Evolutionary conservation across 192 early-diverging fungal genomes (phyloP), one percentile per base, ranked within the genome.

Genomic region (Diversispora eburnea): DNA sequence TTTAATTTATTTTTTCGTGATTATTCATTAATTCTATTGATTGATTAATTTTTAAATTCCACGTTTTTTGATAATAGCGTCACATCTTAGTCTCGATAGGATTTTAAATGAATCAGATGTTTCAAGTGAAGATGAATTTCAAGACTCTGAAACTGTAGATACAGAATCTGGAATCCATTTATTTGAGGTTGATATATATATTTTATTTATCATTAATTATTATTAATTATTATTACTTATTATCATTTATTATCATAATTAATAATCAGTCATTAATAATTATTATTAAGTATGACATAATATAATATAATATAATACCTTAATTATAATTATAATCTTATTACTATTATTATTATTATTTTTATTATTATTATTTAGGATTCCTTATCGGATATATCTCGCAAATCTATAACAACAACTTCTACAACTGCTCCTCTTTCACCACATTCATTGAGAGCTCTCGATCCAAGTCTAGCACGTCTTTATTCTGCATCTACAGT

Each of bases 31-130:
- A 12, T 17, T 54, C 12, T 51, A 51, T 51, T 8, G 13, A 51
- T 51, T 12, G 13, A 51, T 51, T 22, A 17, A 42, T 49, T 25
- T 25, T 41, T 19, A 72, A 19, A 13, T 45, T 9, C 5, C 39
- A 39, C 12, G 41, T 47, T 6, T 47, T 6, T 54, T 46, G 5
- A 17, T 8, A 15, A 59, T 72, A 88, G 86, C 80, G 6, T 80
- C 82, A 65, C 83, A 86, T n/a, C 76, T 88, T 10, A 84, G 69
- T 54, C 66, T 88, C 48, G 87, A 88, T 39, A 80, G 76, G n/a
- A 88, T 88, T 75, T 73, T 88, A 63, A 88, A 88, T 66, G 87
- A 86, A 69, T 80, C 78, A 19, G 77, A 78, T 13, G 82, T 83
- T 52, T 78, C 81, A 9, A 79, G 79, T 57, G 80, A 77, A 13